Percentiles rank a stretch among this genome's conserved stretches.
Evolutionary conservation across 2,329 filamentous ascomycete species (phyloP).

Genomic region (Colletotrichum navitas): DNA sequence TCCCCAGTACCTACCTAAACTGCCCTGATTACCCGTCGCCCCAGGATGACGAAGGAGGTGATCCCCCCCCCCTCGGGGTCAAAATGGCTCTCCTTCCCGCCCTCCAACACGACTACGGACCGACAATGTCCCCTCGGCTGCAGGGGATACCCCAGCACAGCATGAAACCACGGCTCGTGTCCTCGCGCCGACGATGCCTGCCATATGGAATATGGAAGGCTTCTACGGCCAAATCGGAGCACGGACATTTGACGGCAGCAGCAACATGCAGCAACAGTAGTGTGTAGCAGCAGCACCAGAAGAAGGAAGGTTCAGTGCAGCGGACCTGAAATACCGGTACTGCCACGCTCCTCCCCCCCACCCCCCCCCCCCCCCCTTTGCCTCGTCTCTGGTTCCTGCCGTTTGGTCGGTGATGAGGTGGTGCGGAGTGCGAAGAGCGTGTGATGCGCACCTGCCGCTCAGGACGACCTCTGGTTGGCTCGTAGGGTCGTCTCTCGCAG

Average conservation of each 20-base stretch:
- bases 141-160: conserved; percentile 20
- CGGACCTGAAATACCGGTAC: neutral
- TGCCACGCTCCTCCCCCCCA: conserved; percentile 1
- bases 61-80: neutral
- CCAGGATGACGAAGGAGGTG: conserved; percentile 31
- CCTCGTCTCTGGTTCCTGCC: neutral
- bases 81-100: conserved; percentile 28
- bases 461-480: conserved; percentile 21
- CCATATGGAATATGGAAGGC: conserved; percentile 35
- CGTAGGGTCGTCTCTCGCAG: neutral
- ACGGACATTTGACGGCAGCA: conserved; percentile 38
- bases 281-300: neutral
- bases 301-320: neutral
- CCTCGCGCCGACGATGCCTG: conserved; percentile 24
- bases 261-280: neutral
- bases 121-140: neutral
- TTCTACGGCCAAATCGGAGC: conserved; percentile 41
- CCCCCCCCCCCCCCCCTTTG: neutral
- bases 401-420: conserved; percentile 4
- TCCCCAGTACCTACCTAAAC: no score
- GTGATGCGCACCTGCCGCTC: conserved; percentile 10
- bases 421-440: conserved; percentile 2
- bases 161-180: conserved; percentile 42
- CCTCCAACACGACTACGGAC: neutral
- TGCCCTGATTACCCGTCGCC: neutral